A percentile compares a stretch with the other conserved stretches of the same genome.
These are phyloP conservation scores for Thalassiosira tumida DNA, from an alignment of 352 stramenopile species.

Conservation along the genomic window DNA sequence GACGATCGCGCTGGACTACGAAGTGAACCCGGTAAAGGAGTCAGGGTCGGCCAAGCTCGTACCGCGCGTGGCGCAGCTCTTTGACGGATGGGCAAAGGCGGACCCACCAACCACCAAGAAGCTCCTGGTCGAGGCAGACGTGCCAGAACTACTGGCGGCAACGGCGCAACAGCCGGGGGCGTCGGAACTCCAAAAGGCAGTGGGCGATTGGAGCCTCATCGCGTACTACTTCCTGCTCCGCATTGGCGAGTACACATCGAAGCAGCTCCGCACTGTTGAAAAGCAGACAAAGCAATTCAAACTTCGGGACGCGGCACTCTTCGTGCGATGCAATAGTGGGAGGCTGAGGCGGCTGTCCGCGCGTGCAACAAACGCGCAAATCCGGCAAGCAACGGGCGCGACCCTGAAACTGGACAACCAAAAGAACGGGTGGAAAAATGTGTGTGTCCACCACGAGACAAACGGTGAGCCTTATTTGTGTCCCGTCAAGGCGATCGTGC, in stretches of 20 bases:
- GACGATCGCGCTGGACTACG: slow-evolving; percentile 17
- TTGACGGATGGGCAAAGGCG: slow-evolving; percentile 40
- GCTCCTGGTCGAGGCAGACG: slow-evolving; percentile 33
- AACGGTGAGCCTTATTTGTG: background rate
- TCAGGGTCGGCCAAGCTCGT: background rate
- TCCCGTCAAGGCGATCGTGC: background rate
- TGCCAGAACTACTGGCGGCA: slow-evolving; percentile 18
- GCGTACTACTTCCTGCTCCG: slow-evolving; percentile 64
- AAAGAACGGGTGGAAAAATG: slow-evolving; percentile 12
- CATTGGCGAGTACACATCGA: slow-evolving; percentile 56
- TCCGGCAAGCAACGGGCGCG: background rate
- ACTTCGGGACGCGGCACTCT: slow-evolving; percentile 40
- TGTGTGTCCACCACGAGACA: slow-evolving; percentile 8
- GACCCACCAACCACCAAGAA: slow-evolving; percentile 44
- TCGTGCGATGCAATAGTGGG: background rate
- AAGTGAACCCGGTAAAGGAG: slow-evolving; percentile 12
- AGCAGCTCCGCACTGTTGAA: background rate
- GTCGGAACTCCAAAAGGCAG: background rate
- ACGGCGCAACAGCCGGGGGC: background rate
- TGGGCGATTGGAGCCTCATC: slow-evolving; percentile 23
- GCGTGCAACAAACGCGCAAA: background rate
- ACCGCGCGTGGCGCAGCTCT: background rate
- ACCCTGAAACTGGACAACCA: slow-evolving; percentile 39
- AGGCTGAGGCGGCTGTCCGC: background rate
- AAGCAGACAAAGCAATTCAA: slow-evolving; percentile 51